phyloP scores from a whole-genome alignment of 495 filamentous ascomycete genomes.

The Penicillium salamii region DNA sequence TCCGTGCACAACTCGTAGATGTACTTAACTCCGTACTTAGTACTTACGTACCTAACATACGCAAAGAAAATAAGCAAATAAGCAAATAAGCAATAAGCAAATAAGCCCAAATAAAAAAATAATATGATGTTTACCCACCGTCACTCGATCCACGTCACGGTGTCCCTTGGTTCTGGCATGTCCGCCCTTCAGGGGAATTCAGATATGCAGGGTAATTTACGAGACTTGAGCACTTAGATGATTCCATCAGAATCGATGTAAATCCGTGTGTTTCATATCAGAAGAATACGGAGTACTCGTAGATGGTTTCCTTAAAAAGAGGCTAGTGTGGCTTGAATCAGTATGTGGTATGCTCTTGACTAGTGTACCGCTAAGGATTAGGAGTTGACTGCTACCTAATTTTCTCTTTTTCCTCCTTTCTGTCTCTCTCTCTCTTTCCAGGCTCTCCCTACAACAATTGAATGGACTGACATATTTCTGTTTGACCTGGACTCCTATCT shows the following conservation, averaged over 20 bases:
- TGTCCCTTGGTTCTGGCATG: constrained; percentile 5
- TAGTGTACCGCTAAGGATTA: constrained; percentile 15
- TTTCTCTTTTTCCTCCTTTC: constrained; percentile 4
- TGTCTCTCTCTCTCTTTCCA: not conserved
- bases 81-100: no score
- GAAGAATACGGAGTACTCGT: no score
- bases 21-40: no score
- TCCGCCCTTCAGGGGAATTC: constrained; percentile 5
- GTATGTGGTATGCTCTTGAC: constrained; percentile 6
- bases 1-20: no score
- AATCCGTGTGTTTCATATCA: no score
- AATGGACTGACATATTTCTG: not conserved
- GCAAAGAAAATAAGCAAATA: no score
- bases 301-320: no score
- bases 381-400: constrained; percentile 1
- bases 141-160: constrained; percentile 4
- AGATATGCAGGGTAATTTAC: not conserved
- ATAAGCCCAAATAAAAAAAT: no score
- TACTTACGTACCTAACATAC: no score
- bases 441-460: not conserved
- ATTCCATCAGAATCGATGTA: not conserved
- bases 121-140: constrained; percentile 6
- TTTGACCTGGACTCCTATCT: constrained; percentile 9
- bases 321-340: not conserved
- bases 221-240: not conserved